A percentile compares a stretch with the other conserved stretches of the same genome.
Conservation (phyloP, 805 yeast genomes). For the Suhomyces kilbournensis region DNA sequence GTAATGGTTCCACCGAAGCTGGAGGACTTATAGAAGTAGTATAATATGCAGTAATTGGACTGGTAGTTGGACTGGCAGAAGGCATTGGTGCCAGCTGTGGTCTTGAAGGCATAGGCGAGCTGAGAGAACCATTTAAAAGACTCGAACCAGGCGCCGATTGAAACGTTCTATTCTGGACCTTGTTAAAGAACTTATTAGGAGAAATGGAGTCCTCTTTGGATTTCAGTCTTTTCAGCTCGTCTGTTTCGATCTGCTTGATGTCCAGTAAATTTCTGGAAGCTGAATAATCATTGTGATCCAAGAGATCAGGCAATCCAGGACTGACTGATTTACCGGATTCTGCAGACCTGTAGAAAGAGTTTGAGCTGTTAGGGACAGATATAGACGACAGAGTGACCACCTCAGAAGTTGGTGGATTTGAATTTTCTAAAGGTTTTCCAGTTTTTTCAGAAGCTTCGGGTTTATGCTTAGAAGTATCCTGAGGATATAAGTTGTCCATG, state of each 20-base stretch:
- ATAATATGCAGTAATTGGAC: too few species aligned
- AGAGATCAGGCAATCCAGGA: neutral
- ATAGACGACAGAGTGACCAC: too few species aligned
- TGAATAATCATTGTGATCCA: neutral
- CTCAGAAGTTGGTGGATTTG: too few species aligned
- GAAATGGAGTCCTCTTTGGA: neutral
- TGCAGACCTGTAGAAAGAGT: neutral
- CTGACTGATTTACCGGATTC: too few species aligned
- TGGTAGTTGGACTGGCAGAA: neutral
- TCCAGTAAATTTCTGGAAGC: neutral
- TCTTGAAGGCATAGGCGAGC: neutral
- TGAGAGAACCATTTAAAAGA: neutral
- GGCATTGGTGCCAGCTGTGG: neutral
- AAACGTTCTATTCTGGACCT: neutral
- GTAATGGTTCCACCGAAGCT: too few species aligned
- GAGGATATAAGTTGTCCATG: neutral
- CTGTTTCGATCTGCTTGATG: neutral
- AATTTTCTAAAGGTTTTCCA: too few species aligned
- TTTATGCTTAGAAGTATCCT: neutral
- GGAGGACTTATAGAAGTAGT: too few species aligned
- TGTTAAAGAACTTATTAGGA: slow-evolving; percentile 3
- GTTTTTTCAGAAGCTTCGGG: too few species aligned
- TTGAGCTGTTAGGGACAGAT: neutral
- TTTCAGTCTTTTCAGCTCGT: neutral
- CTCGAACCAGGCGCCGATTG: neutral